phyloP scores from a whole-genome alignment of 495 filamentous ascomycete species.

The Penicillium mononematosum region DNA sequence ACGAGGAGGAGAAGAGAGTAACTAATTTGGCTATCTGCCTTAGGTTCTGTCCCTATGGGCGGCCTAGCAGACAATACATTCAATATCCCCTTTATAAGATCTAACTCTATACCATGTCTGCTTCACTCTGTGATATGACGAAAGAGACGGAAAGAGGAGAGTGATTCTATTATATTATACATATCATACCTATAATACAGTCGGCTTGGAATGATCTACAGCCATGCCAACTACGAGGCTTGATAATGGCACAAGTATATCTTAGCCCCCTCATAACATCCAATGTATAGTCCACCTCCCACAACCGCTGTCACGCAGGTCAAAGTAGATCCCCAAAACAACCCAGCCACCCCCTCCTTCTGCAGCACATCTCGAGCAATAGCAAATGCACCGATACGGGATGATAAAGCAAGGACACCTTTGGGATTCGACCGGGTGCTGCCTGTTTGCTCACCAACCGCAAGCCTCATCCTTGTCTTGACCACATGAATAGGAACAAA shows the following conservation, averaged over 20 bases:
- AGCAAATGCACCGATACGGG: constrained; percentile 1
- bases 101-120: neutral
- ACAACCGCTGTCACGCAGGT: constrained; percentile 10
- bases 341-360: constrained; percentile 12
- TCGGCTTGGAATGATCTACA: neutral
- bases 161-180: neutral
- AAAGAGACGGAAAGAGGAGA: neutral
- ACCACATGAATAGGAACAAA: constrained; percentile 18
- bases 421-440: neutral
- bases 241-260: constrained; percentile 3
- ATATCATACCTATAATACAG: neutral
- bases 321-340: constrained; percentile 16
- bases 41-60: too few species aligned
- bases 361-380: constrained; percentile 7
- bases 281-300: constrained; percentile 14
- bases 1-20: too few species aligned
- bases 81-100: too few species aligned
- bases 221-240: neutral
- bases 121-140: neutral
- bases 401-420: neutral
- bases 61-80: too few species aligned
- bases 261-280: constrained; percentile 17
- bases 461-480: constrained; percentile 15
- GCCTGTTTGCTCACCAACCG: constrained; percentile 4
- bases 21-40: too few species aligned